Conservation (phyloP, 2,329 filamentous ascomycete species). For the Helicocarpus griseus region DNA sequence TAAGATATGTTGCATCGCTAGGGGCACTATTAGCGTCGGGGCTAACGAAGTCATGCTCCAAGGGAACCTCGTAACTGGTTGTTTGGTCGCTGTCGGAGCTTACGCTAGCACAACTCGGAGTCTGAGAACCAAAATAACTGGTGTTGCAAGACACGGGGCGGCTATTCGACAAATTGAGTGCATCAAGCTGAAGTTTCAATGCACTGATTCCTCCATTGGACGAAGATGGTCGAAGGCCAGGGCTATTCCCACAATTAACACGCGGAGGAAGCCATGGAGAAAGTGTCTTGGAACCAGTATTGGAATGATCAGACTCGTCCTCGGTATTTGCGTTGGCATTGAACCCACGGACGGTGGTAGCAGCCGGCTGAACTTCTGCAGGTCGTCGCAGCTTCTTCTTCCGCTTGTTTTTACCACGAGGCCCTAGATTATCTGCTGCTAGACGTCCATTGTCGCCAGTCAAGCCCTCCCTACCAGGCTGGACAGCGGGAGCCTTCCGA, state of each 20-base stretch:
- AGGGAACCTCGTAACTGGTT: conserved; percentile 73
- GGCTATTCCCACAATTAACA: conserved; percentile 31
- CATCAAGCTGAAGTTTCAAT: conserved; percentile 71
- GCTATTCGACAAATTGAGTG: conserved; percentile 57
- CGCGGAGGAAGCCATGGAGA: conserved; percentile 22
- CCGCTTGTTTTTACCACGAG: conserved; percentile 24
- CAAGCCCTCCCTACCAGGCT: neutral
- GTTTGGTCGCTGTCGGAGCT: conserved; percentile 59
- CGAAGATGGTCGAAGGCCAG: conserved; percentile 41
- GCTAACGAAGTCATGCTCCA: conserved; percentile 79
- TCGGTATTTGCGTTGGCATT: conserved; percentile 35
- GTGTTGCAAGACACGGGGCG: conserved; percentile 48
- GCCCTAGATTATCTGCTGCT: neutral
- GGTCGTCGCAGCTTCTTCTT: conserved; percentile 30
- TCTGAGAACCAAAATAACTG: conserved; percentile 36
- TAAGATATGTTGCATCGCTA: conserved; percentile 36
- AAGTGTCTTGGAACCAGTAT: conserved; percentile 22
- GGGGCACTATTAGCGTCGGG: conserved; percentile 35
- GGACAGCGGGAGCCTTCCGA: neutral
- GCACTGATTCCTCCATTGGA: conserved; percentile 64
- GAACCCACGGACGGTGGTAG: conserved; percentile 36
- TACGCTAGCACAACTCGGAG: conserved; percentile 49
- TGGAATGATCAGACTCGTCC: conserved; percentile 38
- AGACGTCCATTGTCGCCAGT: neutral
- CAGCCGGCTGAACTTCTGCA: conserved; percentile 15